phyloP scores from a whole-genome alignment of 495 filamentous ascomycete species.

The Aspergillus sclerotioniger region DNA sequence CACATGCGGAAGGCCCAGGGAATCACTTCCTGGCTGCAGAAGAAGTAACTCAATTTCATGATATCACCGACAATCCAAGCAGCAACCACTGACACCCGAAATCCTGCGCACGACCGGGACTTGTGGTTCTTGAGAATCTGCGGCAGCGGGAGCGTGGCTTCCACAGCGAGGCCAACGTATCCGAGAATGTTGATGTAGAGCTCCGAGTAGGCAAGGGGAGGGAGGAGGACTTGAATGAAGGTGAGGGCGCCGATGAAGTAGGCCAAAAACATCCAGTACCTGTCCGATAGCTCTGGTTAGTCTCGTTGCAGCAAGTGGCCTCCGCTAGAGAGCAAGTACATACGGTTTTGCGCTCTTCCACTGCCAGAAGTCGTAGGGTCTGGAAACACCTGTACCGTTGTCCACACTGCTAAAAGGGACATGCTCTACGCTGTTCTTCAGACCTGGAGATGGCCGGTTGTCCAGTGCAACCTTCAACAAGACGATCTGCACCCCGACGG shows the following conservation, averaged over 20 bases:
- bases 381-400: conserved; percentile 28
- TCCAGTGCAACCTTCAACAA: conserved; percentile 89
- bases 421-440: conserved; percentile 51
- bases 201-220: conserved; percentile 57
- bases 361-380: conserved; percentile 94
- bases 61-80: conserved; percentile 89
- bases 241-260: conserved; percentile 66
- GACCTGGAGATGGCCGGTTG: conserved; percentile 68
- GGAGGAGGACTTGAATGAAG: conserved; percentile 69
- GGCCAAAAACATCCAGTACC: conserved; percentile 85
- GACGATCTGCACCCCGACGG: conserved; percentile 77
- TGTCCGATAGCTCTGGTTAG: conserved; percentile 27
- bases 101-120: conserved; percentile 80
- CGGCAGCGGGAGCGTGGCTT: conserved; percentile 85
- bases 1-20: conserved; percentile 89
- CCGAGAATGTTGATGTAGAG: conserved; percentile 72
- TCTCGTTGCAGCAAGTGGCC: neutral
- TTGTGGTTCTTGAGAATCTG: conserved; percentile 81
- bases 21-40: conserved; percentile 65
- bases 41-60: conserved; percentile 97
- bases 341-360: conserved; percentile 81
- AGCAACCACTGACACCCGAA: conserved; percentile 78
- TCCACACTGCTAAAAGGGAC: conserved; percentile 38
- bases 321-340: conserved; percentile 24
- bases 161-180: conserved; percentile 79